Percentiles rank a stretch among this genome's conserved stretches.
Evolutionary conservation across 768 basidiomycete species (phyloP).

Genomic region (Lactarius tabidus): DNA sequence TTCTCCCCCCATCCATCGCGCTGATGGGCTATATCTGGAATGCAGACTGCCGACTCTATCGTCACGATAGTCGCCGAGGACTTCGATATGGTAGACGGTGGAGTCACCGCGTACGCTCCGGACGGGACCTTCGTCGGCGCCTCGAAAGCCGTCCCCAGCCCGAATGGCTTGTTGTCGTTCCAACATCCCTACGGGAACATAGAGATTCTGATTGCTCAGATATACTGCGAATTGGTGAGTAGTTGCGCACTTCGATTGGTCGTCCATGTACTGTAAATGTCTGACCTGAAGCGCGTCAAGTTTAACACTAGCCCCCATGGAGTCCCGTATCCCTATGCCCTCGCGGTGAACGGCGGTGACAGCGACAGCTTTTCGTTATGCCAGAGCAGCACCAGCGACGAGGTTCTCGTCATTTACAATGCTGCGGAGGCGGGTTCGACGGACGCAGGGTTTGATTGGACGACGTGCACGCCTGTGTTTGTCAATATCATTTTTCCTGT

Average conservation of each 20-base stretch:
- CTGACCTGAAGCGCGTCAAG: background rate
- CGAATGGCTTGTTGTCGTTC: constrained; percentile 3
- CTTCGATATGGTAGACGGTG: constrained; percentile 5
- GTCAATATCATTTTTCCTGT: background rate
- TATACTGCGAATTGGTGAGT: constrained; percentile 14
- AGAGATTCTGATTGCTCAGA: no score
- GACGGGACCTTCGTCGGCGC: background rate
- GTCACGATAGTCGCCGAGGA: background rate
- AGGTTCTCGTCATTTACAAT: constrained; percentile 7
- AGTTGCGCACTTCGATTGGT: no score
- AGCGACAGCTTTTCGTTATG: background rate
- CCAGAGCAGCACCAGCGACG: background rate
- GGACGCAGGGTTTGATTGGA: background rate
- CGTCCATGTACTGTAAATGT: background rate
- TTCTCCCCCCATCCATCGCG: background rate
- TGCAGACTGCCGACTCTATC: constrained; percentile 3
- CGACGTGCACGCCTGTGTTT: background rate
- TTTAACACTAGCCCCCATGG: constrained; percentile 12
- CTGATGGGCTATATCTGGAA: background rate
- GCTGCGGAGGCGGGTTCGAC: background rate
- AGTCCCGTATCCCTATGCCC: background rate
- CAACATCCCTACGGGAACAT: no score
- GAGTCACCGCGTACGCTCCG: constrained; percentile 1
- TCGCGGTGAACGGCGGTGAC: constrained; percentile 8
- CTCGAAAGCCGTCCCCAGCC: background rate